Conservation (phyloP, 345 rosid species). For the Passiflora organensis region DNA sequence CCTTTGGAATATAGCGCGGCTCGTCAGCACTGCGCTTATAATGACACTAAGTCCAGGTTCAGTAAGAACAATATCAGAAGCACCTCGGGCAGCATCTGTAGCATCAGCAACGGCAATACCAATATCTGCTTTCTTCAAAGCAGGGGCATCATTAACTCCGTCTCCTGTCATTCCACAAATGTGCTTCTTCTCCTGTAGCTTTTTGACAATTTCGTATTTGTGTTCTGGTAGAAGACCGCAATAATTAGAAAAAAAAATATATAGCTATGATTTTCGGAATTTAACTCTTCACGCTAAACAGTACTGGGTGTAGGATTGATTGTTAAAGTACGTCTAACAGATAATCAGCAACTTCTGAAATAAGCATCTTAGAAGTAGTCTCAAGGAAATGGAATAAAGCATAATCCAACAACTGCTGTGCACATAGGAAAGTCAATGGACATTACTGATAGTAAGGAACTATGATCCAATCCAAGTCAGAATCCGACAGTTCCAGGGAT, state of each 20-base stretch:
- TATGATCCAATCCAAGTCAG: no score
- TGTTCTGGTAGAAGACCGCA: constrained; percentile 50
- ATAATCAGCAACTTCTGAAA: no score
- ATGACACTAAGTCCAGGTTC: constrained; percentile 95
- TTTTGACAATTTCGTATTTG: constrained; percentile 84
- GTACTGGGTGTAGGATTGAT: no score
- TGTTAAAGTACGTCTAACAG: no score
- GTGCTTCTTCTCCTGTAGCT: constrained; percentile 82
- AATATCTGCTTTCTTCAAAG: constrained; percentile 88
- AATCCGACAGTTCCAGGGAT: no score
- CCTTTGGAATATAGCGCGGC: constrained; percentile 91
- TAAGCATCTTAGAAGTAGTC: no score
- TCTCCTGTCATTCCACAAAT: constrained; percentile 97
- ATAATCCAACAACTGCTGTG: no score
- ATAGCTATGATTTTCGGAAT: background rate
- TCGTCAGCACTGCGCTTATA: constrained; percentile 85
- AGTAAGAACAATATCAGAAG: constrained; percentile 92
- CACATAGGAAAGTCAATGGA: no score
- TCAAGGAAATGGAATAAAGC: no score
- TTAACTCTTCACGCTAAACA: no score
- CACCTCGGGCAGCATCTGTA: constrained; percentile 92
- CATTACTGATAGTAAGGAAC: no score
- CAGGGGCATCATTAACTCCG: constrained; percentile 95
- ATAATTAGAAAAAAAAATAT: background rate
- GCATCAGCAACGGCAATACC: constrained; percentile 98